A percentile compares a stretch with the other conserved stretches of the same genome.
These are phyloP conservation scores for Spinacia oleracea DNA, from an alignment of 179 eudicot species.

Conservation along the genomic window DNA sequence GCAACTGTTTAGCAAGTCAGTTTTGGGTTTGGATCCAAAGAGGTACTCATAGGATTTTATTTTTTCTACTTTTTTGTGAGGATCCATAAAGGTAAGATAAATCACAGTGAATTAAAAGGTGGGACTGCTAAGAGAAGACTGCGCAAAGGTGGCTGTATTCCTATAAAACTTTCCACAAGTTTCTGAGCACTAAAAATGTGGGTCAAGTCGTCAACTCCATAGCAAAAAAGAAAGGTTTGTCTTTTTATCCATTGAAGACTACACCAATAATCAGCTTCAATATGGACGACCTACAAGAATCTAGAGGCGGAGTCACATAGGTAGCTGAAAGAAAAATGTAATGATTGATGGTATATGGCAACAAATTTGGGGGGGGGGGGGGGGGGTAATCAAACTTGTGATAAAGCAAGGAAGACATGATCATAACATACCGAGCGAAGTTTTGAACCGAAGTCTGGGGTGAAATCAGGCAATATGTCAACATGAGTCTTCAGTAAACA, in stretches of 20 bases:
- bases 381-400: background rate
- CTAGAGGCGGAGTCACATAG: background rate
- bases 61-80: too few relatives aligned
- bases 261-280: background rate
- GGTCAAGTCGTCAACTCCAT: background rate
- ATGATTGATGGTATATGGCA: background rate
- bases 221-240: background rate
- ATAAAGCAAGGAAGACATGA: background rate
- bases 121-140: too few relatives aligned
- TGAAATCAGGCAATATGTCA: conserved; percentile 90
- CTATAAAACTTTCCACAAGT: background rate
- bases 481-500: conserved; percentile 94
- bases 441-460: conserved; percentile 82
- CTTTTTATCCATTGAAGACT: background rate
- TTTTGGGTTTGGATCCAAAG: too few relatives aligned
- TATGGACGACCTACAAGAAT: background rate
- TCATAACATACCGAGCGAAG: conserved; percentile 58
- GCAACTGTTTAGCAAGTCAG: too few relatives aligned
- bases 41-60: too few relatives aligned
- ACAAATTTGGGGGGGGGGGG: background rate
- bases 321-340: background rate
- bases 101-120: too few relatives aligned
- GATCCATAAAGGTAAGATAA: too few relatives aligned
- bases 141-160: too few relatives aligned
- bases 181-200: background rate